Percentiles rank a stretch among this genome's conserved stretches.
Evolutionary conservation across 768 basidiomycete genomes (phyloP).

Genomic region (Trametes villosa): DNA sequence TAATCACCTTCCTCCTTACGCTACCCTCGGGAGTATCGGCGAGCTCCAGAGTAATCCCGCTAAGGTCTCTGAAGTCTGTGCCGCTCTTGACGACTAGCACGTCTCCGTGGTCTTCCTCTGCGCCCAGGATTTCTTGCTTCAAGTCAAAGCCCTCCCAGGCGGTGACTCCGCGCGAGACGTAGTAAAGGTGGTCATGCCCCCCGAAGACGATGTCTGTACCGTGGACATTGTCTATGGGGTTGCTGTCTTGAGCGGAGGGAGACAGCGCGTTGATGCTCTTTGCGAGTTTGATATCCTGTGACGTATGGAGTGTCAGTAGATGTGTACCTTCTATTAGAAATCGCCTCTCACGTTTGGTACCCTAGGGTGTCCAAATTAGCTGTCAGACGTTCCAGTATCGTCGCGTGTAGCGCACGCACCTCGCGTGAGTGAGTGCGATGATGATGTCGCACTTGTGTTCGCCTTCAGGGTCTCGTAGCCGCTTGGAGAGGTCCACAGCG

Average conservation of each 20-base stretch:
- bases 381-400: neutral
- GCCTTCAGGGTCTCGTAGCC: conserved; percentile 71
- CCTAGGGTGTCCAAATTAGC: conserved; percentile 16
- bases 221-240: conserved; percentile 55
- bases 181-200: conserved; percentile 90
- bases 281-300: conserved; percentile 72
- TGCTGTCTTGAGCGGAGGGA: conserved; percentile 51
- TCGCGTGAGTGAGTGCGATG: conserved; percentile 83
- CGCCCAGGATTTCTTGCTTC: conserved; percentile 56
- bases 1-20: conserved; percentile 68
- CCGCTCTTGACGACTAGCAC: conserved; percentile 84
- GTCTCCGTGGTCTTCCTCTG: conserved; percentile 73
- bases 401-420: conserved; percentile 46
- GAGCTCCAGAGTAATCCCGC: conserved; percentile 71
- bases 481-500: conserved; percentile 71
- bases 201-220: conserved; percentile 86
- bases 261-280: conserved; percentile 66
- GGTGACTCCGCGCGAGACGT: conserved; percentile 64
- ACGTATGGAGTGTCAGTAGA: neutral
- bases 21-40: conserved; percentile 61
- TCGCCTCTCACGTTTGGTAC: conserved; percentile 36
- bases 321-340: neutral
- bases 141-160: conserved; percentile 71
- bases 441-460: conserved; percentile 78
- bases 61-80: conserved; percentile 87